Percentiles rank a stretch among this genome's conserved stretches.
Conservation (phyloP, 2,329 filamentous ascomycete species). For the Colletotrichum phormii region DNA sequence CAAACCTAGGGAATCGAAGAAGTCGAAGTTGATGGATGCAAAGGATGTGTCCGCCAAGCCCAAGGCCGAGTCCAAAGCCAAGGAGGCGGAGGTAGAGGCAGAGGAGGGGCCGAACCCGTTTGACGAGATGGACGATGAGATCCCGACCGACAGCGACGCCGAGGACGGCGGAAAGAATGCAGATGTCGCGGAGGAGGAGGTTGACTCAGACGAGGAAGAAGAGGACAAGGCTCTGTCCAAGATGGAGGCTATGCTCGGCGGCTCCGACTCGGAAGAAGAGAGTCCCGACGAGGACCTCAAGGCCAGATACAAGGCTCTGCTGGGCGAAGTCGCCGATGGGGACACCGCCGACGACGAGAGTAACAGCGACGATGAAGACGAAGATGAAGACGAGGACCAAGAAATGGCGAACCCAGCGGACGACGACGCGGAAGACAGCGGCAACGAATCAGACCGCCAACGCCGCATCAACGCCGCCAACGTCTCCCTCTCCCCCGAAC, state of each 20-base stretch:
- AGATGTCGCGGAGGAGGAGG: slow-evolving; percentile 45
- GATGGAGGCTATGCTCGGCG: slow-evolving; percentile 59
- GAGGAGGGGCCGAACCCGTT: slow-evolving; percentile 44
- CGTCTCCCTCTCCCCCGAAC: slow-evolving; percentile 45
- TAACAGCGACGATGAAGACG: slow-evolving; percentile 42
- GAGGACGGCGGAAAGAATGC: slow-evolving; percentile 41
- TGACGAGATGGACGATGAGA: slow-evolving; percentile 35
- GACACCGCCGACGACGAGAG: slow-evolving; percentile 48
- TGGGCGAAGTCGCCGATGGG: slow-evolving; percentile 55
- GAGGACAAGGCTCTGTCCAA: slow-evolving; percentile 54
- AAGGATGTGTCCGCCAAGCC: slow-evolving; percentile 40
- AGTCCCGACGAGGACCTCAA: slow-evolving; percentile 50
- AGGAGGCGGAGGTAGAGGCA: slow-evolving; percentile 42
- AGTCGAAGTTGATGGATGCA: slow-evolving; percentile 39
- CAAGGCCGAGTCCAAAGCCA: slow-evolving; percentile 47
- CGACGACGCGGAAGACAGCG: slow-evolving; percentile 42
- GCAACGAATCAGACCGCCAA: slow-evolving; percentile 40
- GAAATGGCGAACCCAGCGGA: slow-evolving; percentile 46
- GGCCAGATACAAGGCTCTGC: slow-evolving; percentile 58
- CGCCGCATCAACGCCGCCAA: slow-evolving; percentile 39
- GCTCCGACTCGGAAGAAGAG: slow-evolving; percentile 57
- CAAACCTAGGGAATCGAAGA: slow-evolving; percentile 45
- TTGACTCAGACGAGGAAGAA: slow-evolving; percentile 39
- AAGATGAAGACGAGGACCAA: slow-evolving; percentile 40
- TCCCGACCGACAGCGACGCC: slow-evolving; percentile 38